phyloP scores from a whole-genome alignment of 2,329 filamentous ascomycete species.

The Coniochaeta ligniaria region DNA sequence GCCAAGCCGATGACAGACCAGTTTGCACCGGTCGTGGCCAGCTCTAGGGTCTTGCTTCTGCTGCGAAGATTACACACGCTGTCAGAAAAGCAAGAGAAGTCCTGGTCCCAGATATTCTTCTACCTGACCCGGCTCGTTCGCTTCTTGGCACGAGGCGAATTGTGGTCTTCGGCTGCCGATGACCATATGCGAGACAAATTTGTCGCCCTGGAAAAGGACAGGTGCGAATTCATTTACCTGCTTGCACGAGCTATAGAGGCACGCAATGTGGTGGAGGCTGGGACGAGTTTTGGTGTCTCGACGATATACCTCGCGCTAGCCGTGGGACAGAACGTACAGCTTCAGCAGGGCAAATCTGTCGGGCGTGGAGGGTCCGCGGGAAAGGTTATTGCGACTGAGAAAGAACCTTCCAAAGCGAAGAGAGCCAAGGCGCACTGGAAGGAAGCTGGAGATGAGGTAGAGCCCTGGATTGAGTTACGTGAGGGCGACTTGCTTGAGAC shows the following conservation, averaged over 20 bases:
- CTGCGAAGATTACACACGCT: not conserved
- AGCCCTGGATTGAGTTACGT: conserved; percentile 44
- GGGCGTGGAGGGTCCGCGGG: conserved; percentile 18
- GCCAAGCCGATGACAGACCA: not conserved
- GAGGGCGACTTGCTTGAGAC: conserved; percentile 52
- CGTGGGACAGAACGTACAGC: conserved; percentile 36
- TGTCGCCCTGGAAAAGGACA: conserved; percentile 52
- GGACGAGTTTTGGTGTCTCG: conserved; percentile 54
- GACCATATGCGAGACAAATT: conserved; percentile 46
- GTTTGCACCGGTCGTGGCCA: not conserved
- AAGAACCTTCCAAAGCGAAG: conserved; percentile 45
- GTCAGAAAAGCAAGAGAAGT: conserved; percentile 12
- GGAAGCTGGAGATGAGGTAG: conserved; percentile 38
- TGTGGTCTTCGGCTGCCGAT: conserved; percentile 17
- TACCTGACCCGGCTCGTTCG: conserved; percentile 15
- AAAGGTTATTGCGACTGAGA: conserved; percentile 53
- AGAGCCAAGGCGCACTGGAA: conserved; percentile 47
- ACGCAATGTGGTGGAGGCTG: conserved; percentile 48
- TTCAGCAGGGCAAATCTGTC: conserved; percentile 8
- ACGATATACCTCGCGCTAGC: conserved; percentile 57
- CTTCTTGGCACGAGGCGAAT: conserved; percentile 14
- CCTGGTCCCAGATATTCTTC: conserved; percentile 17
- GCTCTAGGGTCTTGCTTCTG: not conserved
- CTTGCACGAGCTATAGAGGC: conserved; percentile 41
- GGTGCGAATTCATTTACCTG: conserved; percentile 49